These are phyloP conservation scores for Bacterosira constricta DNA, from an alignment of 108 stramenopile species.

Conservation along the genomic window DNA sequence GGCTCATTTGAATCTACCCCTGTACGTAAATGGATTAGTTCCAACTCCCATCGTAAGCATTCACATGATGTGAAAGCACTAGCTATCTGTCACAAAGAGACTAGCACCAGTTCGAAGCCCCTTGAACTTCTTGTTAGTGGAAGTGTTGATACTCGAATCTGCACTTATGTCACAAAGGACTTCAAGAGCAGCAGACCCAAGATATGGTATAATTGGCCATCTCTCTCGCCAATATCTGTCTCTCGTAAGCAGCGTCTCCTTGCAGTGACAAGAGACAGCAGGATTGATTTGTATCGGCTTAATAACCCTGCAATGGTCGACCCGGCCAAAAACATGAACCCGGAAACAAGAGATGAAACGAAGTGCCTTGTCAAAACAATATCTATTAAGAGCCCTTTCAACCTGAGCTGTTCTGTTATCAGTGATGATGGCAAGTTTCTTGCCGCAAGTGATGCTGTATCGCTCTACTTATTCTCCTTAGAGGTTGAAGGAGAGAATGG, in stretches of 20 bases:
- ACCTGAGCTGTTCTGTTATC: constrained; percentile 58
- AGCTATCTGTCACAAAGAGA: constrained; percentile 56
- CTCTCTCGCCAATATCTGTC: constrained; percentile 57
- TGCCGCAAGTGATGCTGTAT: constrained; percentile 54
- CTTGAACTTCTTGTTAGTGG: constrained; percentile 81
- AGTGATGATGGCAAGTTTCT: constrained; percentile 63
- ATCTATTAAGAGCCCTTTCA: constrained; percentile 56
- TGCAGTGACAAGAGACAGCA: constrained; percentile 56
- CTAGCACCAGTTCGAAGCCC: constrained; percentile 7
- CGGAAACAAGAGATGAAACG: constrained; percentile 49
- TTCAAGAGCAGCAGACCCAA: constrained; percentile 72
- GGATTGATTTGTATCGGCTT: constrained; percentile 69
- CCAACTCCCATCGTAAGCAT: constrained; percentile 88
- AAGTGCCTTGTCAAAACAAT: constrained; percentile 64
- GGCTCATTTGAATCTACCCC: constrained; percentile 8
- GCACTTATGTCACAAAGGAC: constrained; percentile 68
- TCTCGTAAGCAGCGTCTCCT: constrained; percentile 56
- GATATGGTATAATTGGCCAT: constrained; percentile 78
- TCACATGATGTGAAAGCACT: constrained; percentile 92
- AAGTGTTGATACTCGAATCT: constrained; percentile 91
- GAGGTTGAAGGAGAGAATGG: constrained; percentile 36
- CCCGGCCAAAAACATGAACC: constrained; percentile 11
- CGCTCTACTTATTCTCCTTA: constrained; percentile 54
- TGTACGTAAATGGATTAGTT: constrained; percentile 73
- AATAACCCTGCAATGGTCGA: constrained; percentile 1